A percentile compares a stretch with the other conserved stretches of the same genome.
These are phyloP conservation scores for Baorangia bicolor DNA, from an alignment of 768 basidiomycete species.

Conservation along the genomic window DNA sequence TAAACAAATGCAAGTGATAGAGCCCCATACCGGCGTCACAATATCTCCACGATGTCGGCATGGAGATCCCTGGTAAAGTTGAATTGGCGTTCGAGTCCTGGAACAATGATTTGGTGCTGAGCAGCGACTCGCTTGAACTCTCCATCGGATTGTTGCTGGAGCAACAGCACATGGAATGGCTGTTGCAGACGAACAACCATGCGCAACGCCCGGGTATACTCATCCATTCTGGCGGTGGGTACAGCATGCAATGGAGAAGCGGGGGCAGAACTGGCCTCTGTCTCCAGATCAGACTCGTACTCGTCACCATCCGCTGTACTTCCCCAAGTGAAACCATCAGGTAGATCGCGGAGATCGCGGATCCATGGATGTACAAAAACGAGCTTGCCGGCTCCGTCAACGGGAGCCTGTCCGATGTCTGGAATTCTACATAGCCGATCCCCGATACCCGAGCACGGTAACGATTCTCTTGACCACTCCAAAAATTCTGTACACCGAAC, in stretches of 20 bases:
- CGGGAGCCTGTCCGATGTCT: neutral
- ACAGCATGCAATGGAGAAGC: neutral
- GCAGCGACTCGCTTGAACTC: conserved; percentile 19
- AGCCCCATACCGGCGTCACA: too few relatives aligned
- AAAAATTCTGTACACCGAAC: neutral
- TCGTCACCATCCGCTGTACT: neutral
- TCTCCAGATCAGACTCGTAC: neutral
- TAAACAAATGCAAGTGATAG: too few relatives aligned
- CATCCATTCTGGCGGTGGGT: neutral
- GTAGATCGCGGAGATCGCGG: neutral
- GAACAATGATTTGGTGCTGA: neutral
- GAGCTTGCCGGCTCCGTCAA: neutral
- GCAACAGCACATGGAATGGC: conserved; percentile 1
- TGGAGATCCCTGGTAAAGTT: too few relatives aligned
- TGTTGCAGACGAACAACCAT: conserved; percentile 4
- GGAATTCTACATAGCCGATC: neutral
- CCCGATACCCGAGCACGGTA: too few relatives aligned
- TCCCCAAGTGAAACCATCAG: neutral
- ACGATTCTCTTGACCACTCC: neutral
- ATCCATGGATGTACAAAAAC: conserved; percentile 8
- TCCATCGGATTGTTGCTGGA: neutral
- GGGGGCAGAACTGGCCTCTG: neutral
- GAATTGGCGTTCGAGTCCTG: neutral
- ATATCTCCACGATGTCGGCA: too few relatives aligned
- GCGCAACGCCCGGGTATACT: too few relatives aligned